Evolutionary conservation across 2,329 filamentous ascomycete genomes (phyloP).

Genomic region (Zymoseptoria pseudotritici): DNA sequence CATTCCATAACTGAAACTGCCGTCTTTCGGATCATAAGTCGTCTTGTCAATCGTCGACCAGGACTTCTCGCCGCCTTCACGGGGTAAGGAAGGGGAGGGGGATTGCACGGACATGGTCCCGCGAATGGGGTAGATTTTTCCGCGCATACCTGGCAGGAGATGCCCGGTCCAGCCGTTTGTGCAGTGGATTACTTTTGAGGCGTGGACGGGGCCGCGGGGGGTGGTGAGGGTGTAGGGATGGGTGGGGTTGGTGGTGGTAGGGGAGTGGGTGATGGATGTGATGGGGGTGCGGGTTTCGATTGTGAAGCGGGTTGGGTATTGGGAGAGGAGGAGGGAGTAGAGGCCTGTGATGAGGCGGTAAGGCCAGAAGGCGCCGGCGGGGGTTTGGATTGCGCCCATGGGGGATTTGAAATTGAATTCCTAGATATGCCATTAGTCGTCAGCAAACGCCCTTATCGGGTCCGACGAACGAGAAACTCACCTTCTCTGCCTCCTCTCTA

Average conservation of each 20-base stretch:
- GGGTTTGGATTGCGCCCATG: conserved; percentile 12
- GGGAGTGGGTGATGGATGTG: conserved; percentile 4
- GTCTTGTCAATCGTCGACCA: conserved; percentile 13
- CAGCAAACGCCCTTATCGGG: no score
- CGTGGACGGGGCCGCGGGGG: conserved; percentile 8
- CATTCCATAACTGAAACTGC: conserved; percentile 11
- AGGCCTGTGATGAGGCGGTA: conserved; percentile 16
- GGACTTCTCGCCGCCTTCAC: conserved; percentile 9
- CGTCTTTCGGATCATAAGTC: conserved; percentile 8
- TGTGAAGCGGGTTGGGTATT: conserved; percentile 8
- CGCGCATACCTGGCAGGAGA: conserved; percentile 13
- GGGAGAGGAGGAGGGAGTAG: conserved; percentile 8
- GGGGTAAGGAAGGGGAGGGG: conserved; percentile 5
- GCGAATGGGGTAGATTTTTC: conserved; percentile 16
- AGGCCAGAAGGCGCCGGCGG: conserved; percentile 18
- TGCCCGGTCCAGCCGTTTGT: conserved; percentile 16
- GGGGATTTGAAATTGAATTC: conserved; percentile 14
- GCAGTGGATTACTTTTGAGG: conserved; percentile 14
- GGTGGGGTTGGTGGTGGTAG: background rate
- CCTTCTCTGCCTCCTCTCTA: conserved; percentile 9
- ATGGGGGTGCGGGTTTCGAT: conserved; percentile 16
- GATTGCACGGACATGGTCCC: conserved; percentile 16
- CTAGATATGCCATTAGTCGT: background rate
- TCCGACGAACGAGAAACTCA: background rate
- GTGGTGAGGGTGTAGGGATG: conserved; percentile 12